Evolutionary conservation across 1,284 basidiomycete species (phyloP).

Genomic region (Puccinia triticina): DNA sequence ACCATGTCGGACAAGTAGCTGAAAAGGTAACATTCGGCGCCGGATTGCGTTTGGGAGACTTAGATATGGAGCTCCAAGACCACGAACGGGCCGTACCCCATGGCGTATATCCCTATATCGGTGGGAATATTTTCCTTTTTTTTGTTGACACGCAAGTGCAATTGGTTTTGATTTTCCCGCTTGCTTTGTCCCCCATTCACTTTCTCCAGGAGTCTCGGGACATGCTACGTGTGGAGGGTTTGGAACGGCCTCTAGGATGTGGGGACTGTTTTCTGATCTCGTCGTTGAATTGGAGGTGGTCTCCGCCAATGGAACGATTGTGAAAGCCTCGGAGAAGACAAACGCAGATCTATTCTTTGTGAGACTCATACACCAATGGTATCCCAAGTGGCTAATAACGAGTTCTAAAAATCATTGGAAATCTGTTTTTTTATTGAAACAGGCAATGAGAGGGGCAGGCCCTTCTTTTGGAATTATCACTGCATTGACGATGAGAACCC

Average conservation of each 20-base stretch:
- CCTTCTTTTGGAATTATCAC: conserved; percentile 60
- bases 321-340: conserved; percentile 53
- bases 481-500: conserved; percentile 43
- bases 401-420: background rate
- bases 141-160: background rate
- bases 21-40: conserved; percentile 57
- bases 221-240: conserved; percentile 59
- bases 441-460: conserved; percentile 60
- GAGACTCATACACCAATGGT: background rate
- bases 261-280: conserved; percentile 60
- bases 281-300: conserved; percentile 59
- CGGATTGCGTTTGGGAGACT: conserved; percentile 59
- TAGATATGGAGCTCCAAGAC: conserved; percentile 58
- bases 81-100: conserved; percentile 58
- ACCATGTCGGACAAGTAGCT: conserved; percentile 51
- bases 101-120: conserved; percentile 60
- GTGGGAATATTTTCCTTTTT: conserved; percentile 45
- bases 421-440: conserved; percentile 53
- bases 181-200: background rate
- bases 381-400: background rate
- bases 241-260: conserved; percentile 57
- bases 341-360: conserved; percentile 55
- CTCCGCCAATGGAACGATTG: conserved; percentile 58
- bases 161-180: background rate
- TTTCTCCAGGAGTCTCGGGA: conserved; percentile 54